Evolutionary conservation across 345 rosid genomes (phyloP).

Genomic region (Arabidopsis suecica): DNA sequence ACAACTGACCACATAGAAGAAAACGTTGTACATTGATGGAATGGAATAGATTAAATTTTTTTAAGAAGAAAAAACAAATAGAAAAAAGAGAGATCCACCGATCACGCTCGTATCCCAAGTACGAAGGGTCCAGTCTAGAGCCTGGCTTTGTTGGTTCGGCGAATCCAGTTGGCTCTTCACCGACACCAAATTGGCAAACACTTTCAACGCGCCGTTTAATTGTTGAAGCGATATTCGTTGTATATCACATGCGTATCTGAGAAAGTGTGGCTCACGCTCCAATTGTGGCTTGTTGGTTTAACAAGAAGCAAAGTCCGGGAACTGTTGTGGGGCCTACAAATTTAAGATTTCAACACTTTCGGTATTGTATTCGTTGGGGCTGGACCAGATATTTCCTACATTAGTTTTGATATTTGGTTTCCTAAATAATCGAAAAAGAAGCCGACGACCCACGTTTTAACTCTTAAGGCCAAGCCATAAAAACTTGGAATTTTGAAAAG

Average conservation of each 20-base stretch:
- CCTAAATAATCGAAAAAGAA: not conserved
- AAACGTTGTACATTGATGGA: not conserved
- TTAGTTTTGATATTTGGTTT: not conserved
- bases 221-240: not conserved
- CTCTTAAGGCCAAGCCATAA: not conserved
- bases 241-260: conserved; percentile 1
- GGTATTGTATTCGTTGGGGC: not conserved
- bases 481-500: not conserved
- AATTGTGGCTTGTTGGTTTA: not conserved
- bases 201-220: conserved; percentile 5
- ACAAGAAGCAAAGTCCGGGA: not conserved
- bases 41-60: not conserved
- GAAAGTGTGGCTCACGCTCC: not conserved
- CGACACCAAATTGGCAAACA: conserved; percentile 30
- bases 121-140: not conserved
- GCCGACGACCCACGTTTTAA: not conserved
- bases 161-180: conserved; percentile 42
- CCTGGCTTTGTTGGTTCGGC: conserved; percentile 37
- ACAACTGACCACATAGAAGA: not conserved
- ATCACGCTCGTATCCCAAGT: conserved; percentile 26
- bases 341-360: conserved; percentile 10
- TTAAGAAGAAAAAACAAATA: not conserved
- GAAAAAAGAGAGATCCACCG: conserved; percentile 26
- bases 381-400: not conserved
- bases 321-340: not conserved